Evolutionary conservation across 2,329 filamentous ascomycete species (phyloP), one percentile per base, ranked within the genome.

Genomic region (Nakataea oryzae): DNA sequence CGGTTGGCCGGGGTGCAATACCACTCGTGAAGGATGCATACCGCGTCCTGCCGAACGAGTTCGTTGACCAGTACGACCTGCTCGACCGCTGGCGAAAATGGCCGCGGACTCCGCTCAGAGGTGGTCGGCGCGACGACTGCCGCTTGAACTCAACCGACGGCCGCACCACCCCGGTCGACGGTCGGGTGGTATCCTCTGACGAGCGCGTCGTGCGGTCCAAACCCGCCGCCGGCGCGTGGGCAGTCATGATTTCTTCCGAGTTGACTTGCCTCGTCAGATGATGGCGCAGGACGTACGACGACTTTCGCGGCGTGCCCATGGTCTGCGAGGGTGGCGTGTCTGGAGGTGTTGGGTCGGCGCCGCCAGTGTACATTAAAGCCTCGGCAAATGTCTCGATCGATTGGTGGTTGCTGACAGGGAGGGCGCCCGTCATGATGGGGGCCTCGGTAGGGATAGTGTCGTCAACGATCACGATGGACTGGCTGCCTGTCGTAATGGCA

Each of bases 401-500:
- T 3, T 50, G 41, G 13, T 74, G 73, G 61, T 76, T 79, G 28
- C 74, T 70, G 3, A 72, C 74, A 2, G 73, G 71, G 9, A 82
- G 69, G 41, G 77, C 77, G 11, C 79, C 81, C 11, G 81, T 78
- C 81, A 86, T 83, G 12, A 76, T 66, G 0, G 79, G 74, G n/a
- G 80, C 72, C 11, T 83, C 75, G 6, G 76, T 75, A 0, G 79
- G 75, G 21, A 81, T 67, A 0, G 86, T 88, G 34, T 85, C 85
- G 63, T 96, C 90, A 47, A 96, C 86, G 69, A 96, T 96, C 62
- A 96, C 82, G 66, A 96, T 96, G 0, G 91, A 96, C 70, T 93
- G 88, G 78, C 91, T 96, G n/a, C 91, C 90, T 13, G 81, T 80
- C 0, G 91, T 95, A 57, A 93, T 83, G 7, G 74, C 82, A 67